Evolutionary conservation across 2,329 filamentous ascomycete genomes (phyloP), one percentile per base, ranked within the genome.

Genomic region (Colletotrichum gloeosporioides): DNA sequence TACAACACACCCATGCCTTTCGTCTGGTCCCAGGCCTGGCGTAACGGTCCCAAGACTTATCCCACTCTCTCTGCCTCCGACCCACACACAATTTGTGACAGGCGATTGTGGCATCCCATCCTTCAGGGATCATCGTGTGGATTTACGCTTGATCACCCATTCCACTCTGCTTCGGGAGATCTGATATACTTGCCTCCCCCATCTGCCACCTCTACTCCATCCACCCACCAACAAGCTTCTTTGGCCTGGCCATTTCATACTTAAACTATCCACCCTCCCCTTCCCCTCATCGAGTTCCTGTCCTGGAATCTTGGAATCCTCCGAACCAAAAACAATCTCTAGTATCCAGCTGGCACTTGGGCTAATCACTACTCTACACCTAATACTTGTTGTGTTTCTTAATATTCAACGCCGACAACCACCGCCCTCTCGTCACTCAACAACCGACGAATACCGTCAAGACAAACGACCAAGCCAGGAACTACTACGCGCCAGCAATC

Each of bases 31-130:
- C 64, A 68, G 74, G 69, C 74, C 70, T 71, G 74, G 74, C 73
- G 63, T 82, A 82, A 80, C 82, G 73, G 68, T 71, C 68, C 68
- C 74, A 72, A 68, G 73, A 65, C 44, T 55, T 75, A 72, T 75
- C 69, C 69, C 69, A 69, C 69, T 73, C 65, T 69, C 73, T 76
- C 70, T 76, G 65, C 59, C 69, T 76, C 71, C 73, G 88, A 86
- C 87, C 88, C 88, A 89, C 88, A 84, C 84, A 84, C 84, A 89
- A 88, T 89, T 88, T 89, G 88, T 89, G 88, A 90, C 88, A 89
- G 85, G 85, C 88, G 84, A 83, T 85, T 82, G 82, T 86, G 83
- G 85, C 82, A 84, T 82, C 78, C 78, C 80, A 77, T 77, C 77
- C 68, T 68, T 82, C 86, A 85, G 84, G 87, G 87, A 88, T 89